Percentiles rank a stretch among this genome's conserved stretches.
phyloP scores from a whole-genome alignment of 116 monocot genomes.

The Posidonia oceanica region DNA sequence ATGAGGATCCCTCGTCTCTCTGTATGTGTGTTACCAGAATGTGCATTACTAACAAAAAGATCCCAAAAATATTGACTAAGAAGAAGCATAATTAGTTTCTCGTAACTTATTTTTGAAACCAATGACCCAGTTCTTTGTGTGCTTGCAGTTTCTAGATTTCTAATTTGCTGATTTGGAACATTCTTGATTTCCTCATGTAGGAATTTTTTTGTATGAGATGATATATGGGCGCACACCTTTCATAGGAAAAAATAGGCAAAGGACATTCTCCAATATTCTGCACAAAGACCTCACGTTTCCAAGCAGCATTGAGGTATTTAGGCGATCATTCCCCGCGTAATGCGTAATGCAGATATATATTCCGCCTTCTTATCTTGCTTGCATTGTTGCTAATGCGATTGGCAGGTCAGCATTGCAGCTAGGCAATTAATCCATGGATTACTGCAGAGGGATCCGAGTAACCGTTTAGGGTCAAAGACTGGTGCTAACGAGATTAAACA shows the following conservation, averaged over 20 bases:
- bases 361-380: background rate
- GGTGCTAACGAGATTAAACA: slow-evolving; percentile 89
- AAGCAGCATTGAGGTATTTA: slow-evolving; percentile 80
- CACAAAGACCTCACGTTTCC: slow-evolving; percentile 94
- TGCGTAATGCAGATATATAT: no score
- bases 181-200: slow-evolving; percentile 24
- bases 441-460: slow-evolving; percentile 63
- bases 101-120: no score
- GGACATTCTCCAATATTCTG: slow-evolving; percentile 89
- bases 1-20: no score
- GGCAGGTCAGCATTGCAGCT: slow-evolving; percentile 73
- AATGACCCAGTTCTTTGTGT: no score
- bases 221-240: slow-evolving; percentile 96
- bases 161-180: no score
- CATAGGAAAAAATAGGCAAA: slow-evolving; percentile 83
- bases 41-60: no score
- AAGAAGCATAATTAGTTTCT: no score
- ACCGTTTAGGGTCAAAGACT: slow-evolving; percentile 58
- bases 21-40: no score
- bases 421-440: slow-evolving; percentile 75
- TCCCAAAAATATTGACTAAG: no score
- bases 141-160: no score
- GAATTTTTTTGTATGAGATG: slow-evolving; percentile 97
- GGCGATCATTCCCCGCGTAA: background rate
- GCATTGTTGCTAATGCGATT: background rate